Evolutionary conservation across 2,329 filamentous ascomycete genomes (phyloP), one percentile per base, ranked within the genome.

Genomic region (Hypoxylon sp.): DNA sequence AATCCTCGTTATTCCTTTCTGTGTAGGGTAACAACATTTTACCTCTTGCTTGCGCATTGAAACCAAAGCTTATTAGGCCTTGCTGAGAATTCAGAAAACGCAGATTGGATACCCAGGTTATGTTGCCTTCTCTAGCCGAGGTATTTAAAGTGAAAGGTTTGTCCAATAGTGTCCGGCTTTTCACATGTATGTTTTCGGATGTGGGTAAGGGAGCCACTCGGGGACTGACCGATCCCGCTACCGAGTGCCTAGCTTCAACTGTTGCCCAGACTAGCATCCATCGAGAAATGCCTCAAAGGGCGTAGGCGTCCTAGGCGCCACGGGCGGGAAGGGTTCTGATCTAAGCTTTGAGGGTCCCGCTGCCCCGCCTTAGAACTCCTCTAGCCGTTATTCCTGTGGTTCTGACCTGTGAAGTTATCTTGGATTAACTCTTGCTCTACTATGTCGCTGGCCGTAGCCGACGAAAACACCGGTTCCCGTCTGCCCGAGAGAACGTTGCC

Each of bases 401-500:
- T 37, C 12, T 27, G 48, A n/a, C 25, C 52, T 16, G 30, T 50
- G 19, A 3, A 50, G 3, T 43, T 23, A 23, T 30, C 37, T 45
- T 21, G 57, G 11, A 32, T 47, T 41, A 25, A 19, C n/a, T 32
- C 19, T 25, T 55, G 32, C 45, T 59, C 45, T 8, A 47, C 48
- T 57, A 58, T 27, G 19, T 55, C 11, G 8, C 55, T 21, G 3
- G n/a, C n/a, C 21, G 34, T 11, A 14, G 63, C 60, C 9, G 66
- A 48, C 8, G 66, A 48, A 12, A 79, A 81, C 12, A 80, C 46
- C 3, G 55, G 34, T 2, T 74, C 71, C 6, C 80, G 69, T 52
- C 81, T 77, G 5, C 73, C 77, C 0, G 75, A 69, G 27, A 82
- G 67, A 3, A 76, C 76, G n/a, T 68, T 63, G 2, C 75, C 70